Evolutionary conservation across 495 filamentous ascomycete genomes (phyloP), one percentile per base, ranked within the genome.

Genomic region (Neurospora sp.): DNA sequence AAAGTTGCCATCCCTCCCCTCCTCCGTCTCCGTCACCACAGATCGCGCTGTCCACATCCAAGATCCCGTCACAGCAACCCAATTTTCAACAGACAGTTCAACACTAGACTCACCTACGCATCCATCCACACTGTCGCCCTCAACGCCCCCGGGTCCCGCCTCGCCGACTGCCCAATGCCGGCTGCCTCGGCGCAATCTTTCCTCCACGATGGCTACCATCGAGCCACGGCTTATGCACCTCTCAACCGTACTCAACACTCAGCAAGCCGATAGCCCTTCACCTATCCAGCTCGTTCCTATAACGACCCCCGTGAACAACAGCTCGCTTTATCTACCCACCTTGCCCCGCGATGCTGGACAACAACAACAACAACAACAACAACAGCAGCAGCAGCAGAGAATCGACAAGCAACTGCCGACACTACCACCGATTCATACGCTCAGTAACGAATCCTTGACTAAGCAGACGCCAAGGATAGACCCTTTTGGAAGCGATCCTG

Each of bases 211-310:
- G 85, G 85, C 85, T 75, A 88, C 85, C 71, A 87, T 88, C 79
- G 87, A 89, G 84, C 87, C 87, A 75, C 82, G 86, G 77, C 82
- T 89, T 48, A 88, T 87, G 75, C 84, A 87, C 77, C 82, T 89
- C 70, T 65, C 53, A 65, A 65, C 53, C 14, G 53, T 65, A 35
- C 82, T 89, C 78, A 87, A 87, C 78, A 82, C 84, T 74, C 79
- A 81, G 73, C 83, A 79, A 74, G 81, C 78, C 69, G 79, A 79
- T 73, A 76, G 77, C 68, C 82, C 86, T 8, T 84, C 85, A 39
- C 84, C 85, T 39, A 80, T 86, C 71, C 82, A 84, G 72, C 72
- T 73, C 35, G 75, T 79, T 5, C 81, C 85, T 20, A 77, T 82
- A 35, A 65, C 59, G 78, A 80, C 31, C 73, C 79, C 73, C 16